Conservation (phyloP, 2,329 filamentous ascomycete species). For the Fusarium brevicatenulatum region DNA sequence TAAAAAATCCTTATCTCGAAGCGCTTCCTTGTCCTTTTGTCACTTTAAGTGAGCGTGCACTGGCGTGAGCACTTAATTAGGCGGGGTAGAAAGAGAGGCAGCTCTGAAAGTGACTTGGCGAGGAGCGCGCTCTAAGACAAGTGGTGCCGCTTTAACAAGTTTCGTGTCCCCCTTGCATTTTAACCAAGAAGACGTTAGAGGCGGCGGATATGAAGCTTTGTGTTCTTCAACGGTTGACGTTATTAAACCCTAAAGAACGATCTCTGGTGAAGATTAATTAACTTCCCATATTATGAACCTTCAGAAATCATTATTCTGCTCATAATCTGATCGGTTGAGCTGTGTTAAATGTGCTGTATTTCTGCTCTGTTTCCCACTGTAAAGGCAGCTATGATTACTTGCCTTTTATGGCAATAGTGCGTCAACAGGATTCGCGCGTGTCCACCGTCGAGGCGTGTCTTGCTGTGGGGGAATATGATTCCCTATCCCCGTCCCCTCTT, state of each 20-base stretch:
- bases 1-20: conserved; percentile 1
- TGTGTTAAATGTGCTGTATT: not conserved
- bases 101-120: conserved; percentile 38
- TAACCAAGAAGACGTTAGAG: not conserved
- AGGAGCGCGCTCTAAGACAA: conserved; percentile 35
- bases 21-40: conserved; percentile 30
- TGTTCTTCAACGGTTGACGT: not conserved
- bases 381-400: conserved; percentile 29
- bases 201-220: not conserved
- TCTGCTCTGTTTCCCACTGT: not conserved
- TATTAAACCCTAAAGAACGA: not conserved
- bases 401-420: conserved; percentile 30
- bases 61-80: conserved; percentile 35
- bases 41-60: conserved; percentile 42
- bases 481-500: conserved; percentile 10
- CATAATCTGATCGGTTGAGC: not conserved
- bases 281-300: no score
- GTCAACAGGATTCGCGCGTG: conserved; percentile 35
- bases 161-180: conserved; percentile 17
- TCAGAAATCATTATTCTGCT: not conserved
- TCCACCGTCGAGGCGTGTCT: conserved; percentile 33
- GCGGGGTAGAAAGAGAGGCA: conserved; percentile 39
- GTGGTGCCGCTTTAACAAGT: conserved; percentile 39
- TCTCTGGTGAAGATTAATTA: not conserved
- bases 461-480: conserved; percentile 23